Evolutionary conservation across 768 basidiomycete species (phyloP).

Genomic region (Lactifluus volemus): DNA sequence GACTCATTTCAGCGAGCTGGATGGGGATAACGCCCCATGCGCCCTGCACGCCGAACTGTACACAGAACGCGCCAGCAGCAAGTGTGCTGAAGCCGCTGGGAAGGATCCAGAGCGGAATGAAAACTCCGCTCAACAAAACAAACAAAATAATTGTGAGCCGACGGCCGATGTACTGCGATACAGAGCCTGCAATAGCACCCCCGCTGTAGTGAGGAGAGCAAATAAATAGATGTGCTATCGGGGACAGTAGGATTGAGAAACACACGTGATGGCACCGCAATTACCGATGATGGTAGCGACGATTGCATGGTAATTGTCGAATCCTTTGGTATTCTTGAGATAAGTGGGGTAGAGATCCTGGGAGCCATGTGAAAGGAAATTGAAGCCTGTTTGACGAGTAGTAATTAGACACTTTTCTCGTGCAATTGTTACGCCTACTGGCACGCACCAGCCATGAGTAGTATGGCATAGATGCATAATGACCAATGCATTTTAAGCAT

Average conservation of each 20-base stretch:
- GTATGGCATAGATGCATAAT: conserved; percentile 72
- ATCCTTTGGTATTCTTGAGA: conserved; percentile 29
- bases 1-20: conserved; percentile 39
- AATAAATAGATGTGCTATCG: background rate
- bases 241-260: background rate
- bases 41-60: conserved; percentile 42
- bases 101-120: conserved; percentile 37
- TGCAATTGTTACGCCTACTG: no score
- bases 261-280: conserved; percentile 25
- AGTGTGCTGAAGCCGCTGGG: conserved; percentile 34
- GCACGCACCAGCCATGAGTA: conserved; percentile 58
- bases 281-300: conserved; percentile 39
- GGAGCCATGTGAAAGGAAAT: conserved; percentile 45
- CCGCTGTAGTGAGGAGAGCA: conserved; percentile 23
- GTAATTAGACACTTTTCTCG: background rate
- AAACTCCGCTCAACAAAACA: conserved; percentile 27
- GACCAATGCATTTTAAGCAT: conserved; percentile 84
- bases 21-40: conserved; percentile 30
- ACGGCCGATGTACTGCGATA: conserved; percentile 38
- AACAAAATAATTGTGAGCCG: conserved; percentile 35
- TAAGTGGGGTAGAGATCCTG: conserved; percentile 37
- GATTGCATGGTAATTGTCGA: conserved; percentile 28
- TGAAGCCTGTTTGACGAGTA: conserved; percentile 30
- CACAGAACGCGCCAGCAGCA: conserved; percentile 39
- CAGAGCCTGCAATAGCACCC: conserved; percentile 32